These are phyloP conservation scores for Dalbergia cultrata DNA, from an alignment of 306 rosid species.

Conservation along the genomic window DNA sequence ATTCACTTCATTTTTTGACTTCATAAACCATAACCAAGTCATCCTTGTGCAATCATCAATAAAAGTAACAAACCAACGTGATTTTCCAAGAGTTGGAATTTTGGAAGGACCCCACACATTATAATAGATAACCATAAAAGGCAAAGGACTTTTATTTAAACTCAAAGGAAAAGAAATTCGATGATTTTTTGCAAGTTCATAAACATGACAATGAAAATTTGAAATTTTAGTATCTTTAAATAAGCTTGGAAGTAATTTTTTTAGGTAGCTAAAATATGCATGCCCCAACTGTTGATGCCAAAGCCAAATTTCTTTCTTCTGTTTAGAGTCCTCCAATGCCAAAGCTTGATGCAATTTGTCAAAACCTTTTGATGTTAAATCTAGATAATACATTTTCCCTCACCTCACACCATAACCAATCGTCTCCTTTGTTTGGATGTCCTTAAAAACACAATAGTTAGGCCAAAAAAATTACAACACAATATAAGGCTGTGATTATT, in stretches of 20 bases:
- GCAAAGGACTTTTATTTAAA: constrained; percentile 6
- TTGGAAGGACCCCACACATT: constrained; percentile 13
- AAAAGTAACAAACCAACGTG: constrained; percentile 41
- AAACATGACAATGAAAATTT: background rate
- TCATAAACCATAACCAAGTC: background rate
- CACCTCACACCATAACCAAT: too few species aligned
- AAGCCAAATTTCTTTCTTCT: background rate
- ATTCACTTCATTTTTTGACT: constrained; percentile 12
- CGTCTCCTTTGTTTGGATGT: too few species aligned
- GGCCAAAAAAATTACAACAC: constrained; percentile 41
- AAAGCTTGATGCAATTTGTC: background rate
- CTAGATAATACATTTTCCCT: background rate
- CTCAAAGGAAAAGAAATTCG: background rate
- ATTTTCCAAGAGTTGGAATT: constrained; percentile 1
- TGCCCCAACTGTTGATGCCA: background rate
- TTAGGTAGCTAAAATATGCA: background rate
- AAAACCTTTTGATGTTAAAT: background rate
- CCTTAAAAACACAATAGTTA: background rate
- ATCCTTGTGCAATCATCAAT: constrained; percentile 4
- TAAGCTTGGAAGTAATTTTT: background rate
- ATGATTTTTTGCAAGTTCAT: constrained; percentile 12
- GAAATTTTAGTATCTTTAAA: background rate
- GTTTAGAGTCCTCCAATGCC: background rate
- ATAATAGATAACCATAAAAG: background rate
- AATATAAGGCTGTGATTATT: constrained; percentile 35